A percentile compares a stretch with the other conserved stretches of the same genome.
Conservation (phyloP, 2,329 filamentous ascomycete genomes). For the Talaromyces islandicus region DNA sequence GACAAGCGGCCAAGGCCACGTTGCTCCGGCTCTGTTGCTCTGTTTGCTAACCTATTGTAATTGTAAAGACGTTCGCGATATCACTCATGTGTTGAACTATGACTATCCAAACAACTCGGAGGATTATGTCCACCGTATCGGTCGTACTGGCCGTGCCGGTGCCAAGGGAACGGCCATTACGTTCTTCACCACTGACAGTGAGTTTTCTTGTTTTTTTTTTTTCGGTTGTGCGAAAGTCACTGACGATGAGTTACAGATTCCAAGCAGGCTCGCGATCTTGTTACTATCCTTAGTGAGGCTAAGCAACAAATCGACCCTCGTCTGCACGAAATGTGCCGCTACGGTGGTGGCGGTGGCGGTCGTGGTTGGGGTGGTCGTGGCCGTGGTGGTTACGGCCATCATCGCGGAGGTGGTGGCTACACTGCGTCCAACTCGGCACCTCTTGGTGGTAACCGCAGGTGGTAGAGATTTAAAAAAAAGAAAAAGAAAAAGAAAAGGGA, state of each 20-base stretch:
- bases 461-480: slow-evolving; percentile 37
- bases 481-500: no score
- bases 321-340: slow-evolving; percentile 92
- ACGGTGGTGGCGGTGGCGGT: slow-evolving; percentile 72
- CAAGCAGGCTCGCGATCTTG: slow-evolving; percentile 94
- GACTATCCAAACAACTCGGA: slow-evolving; percentile 94
- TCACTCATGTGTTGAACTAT: slow-evolving; percentile 99
- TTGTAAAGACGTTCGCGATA: slow-evolving; percentile 97
- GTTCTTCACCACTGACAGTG: slow-evolving; percentile 98
- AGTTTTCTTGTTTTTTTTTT: slow-evolving; percentile 40
- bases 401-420: slow-evolving; percentile 36
- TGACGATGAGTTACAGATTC: slow-evolving; percentile 52
- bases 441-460: slow-evolving; percentile 51
- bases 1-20: slow-evolving; percentile 47
- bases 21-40: slow-evolving; percentile 42
- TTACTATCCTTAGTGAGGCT: slow-evolving; percentile 85
- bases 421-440: slow-evolving; percentile 55
- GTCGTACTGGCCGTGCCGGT: slow-evolving; percentile 67
- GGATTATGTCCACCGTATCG: slow-evolving; percentile 64
- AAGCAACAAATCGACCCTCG: slow-evolving; percentile 98
- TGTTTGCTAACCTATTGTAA: slow-evolving; percentile 65
- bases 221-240: background rate
- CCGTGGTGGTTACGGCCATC: slow-evolving; percentile 36
- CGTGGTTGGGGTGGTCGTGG: slow-evolving; percentile 56
- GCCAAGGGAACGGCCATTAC: slow-evolving; percentile 94